A percentile compares a stretch with the other conserved stretches of the same genome.
Evolutionary conservation across 2,329 filamentous ascomycete species (phyloP).

Genomic region (Zarea fungicola): DNA sequence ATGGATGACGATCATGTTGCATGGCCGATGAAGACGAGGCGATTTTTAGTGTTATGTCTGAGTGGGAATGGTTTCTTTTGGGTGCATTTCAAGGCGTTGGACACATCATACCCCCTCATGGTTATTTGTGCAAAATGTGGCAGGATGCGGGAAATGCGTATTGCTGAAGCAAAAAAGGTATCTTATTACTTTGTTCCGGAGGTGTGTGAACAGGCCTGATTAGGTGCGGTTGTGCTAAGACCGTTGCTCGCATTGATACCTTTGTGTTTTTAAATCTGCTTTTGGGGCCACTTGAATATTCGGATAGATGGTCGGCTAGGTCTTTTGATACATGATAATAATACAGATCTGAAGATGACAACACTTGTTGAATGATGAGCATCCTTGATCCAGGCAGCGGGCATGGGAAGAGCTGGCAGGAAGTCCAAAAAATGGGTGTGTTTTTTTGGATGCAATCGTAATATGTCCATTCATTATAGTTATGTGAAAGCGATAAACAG

Average conservation of each 20-base stretch:
- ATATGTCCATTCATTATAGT: background rate
- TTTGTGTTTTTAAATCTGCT: slow-evolving; percentile 6
- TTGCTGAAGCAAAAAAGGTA: background rate
- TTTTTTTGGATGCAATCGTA: too few species aligned
- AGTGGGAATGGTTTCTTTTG: slow-evolving; percentile 8
- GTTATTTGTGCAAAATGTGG: slow-evolving; percentile 6
- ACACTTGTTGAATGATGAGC: too few species aligned
- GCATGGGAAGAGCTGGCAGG: too few species aligned
- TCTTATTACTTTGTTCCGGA: background rate
- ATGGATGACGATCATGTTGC: background rate
- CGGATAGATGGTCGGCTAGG: slow-evolving; percentile 1
- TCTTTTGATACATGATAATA: slow-evolving; percentile 1
- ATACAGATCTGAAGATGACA: background rate
- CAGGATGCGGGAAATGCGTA: background rate
- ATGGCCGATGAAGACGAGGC: background rate
- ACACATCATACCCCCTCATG: slow-evolving; percentile 7
- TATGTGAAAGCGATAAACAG: background rate
- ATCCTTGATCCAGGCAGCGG: too few species aligned
- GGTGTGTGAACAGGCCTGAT: too few species aligned
- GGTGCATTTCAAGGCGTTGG: slow-evolving; percentile 14
- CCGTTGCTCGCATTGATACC: slow-evolving; percentile 7
- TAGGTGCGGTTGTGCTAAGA: background rate
- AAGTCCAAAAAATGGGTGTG: too few species aligned
- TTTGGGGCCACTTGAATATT: slow-evolving; percentile 3
- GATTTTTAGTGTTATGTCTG: background rate